A percentile compares a stretch with the other conserved stretches of the same genome.
These are phyloP conservation scores for Neonectria neomacrospora DNA, from an alignment of 2,329 filamentous ascomycete genomes.

Conservation along the genomic window DNA sequence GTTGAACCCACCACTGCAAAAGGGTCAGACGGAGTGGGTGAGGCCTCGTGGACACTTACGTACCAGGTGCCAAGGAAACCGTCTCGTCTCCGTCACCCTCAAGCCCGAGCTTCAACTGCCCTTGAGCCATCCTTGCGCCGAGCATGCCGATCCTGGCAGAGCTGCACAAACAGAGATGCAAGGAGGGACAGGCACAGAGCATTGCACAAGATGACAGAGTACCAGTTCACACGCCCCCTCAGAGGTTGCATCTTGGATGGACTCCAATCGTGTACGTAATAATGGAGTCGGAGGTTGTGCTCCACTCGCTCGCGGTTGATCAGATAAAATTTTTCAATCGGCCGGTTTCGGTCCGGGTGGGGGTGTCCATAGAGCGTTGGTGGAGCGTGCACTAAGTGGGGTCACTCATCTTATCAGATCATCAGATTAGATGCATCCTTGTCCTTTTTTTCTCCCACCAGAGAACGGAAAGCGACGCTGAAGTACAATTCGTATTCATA, in stretches of 20 bases:
- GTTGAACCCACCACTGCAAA: not conserved
- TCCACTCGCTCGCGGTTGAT: slow-evolving; percentile 31
- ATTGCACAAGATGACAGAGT: not conserved
- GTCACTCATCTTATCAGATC: slow-evolving; percentile 56
- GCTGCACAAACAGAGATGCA: slow-evolving; percentile 4
- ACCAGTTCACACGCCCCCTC: not conserved
- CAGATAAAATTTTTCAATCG: slow-evolving; percentile 43
- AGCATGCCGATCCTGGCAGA: not conserved
- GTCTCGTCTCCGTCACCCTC: not conserved
- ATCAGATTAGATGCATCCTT: slow-evolving; percentile 55
- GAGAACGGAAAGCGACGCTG: not conserved
- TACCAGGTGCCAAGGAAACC: not conserved
- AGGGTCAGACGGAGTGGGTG: not conserved
- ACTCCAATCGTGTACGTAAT: slow-evolving; percentile 33
- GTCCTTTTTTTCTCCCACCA: slow-evolving; percentile 16
- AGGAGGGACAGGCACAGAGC: slow-evolving; percentile 8
- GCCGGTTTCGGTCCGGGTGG: slow-evolving; percentile 39
- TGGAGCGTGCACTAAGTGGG: slow-evolving; percentile 14
- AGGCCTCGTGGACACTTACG: not conserved
- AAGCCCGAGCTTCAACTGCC: slow-evolving; percentile 4
- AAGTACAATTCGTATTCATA: not conserved
- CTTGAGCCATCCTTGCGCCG: slow-evolving; percentile 4
- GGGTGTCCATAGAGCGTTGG: slow-evolving; percentile 25
- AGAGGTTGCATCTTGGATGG: slow-evolving; percentile 16
- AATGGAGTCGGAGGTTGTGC: slow-evolving; percentile 15